phyloP scores from a whole-genome alignment of 2,329 filamentous ascomycete species.

The Alternaria panax region DNA sequence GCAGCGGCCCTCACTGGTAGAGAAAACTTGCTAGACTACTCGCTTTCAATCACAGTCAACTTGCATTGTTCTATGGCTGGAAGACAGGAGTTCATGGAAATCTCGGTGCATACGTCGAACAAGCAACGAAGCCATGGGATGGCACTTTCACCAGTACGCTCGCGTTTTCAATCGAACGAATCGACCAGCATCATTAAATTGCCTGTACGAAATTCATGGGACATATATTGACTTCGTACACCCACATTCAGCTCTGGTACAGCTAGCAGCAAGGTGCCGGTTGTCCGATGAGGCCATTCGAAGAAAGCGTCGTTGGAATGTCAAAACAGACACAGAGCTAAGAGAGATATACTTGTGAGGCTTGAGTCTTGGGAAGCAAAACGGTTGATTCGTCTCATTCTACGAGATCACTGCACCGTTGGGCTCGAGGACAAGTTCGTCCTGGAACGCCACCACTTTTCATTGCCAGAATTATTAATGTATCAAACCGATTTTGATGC shows the following conservation, averaged over 20 bases:
- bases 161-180: conserved; percentile 69
- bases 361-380: conserved; percentile 73
- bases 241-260: too few species aligned
- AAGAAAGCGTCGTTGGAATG: conserved; percentile 25
- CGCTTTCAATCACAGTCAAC: conserved; percentile 68
- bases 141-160: conserved; percentile 45
- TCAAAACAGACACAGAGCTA: conserved; percentile 36
- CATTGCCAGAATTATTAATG: conserved; percentile 72
- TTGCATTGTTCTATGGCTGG: conserved; percentile 69
- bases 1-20: conserved; percentile 67
- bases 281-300: conserved; percentile 70
- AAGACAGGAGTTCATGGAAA: conserved; percentile 67
- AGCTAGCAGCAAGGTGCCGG: conserved; percentile 70
- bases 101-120: conserved; percentile 74
- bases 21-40: conserved; percentile 74
- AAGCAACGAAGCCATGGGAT: conserved; percentile 67
- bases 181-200: too few species aligned
- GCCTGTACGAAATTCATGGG: too few species aligned
- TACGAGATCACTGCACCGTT: conserved; percentile 78
- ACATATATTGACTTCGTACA: too few species aligned
- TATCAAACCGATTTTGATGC: conserved; percentile 73
- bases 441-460: conserved; percentile 69
- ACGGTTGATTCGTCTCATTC: conserved; percentile 83
- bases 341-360: conserved; percentile 53
- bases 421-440: conserved; percentile 65